phyloP scores from a whole-genome alignment of 371 early-diverging fungal species.

The Mucor indicus region DNA sequence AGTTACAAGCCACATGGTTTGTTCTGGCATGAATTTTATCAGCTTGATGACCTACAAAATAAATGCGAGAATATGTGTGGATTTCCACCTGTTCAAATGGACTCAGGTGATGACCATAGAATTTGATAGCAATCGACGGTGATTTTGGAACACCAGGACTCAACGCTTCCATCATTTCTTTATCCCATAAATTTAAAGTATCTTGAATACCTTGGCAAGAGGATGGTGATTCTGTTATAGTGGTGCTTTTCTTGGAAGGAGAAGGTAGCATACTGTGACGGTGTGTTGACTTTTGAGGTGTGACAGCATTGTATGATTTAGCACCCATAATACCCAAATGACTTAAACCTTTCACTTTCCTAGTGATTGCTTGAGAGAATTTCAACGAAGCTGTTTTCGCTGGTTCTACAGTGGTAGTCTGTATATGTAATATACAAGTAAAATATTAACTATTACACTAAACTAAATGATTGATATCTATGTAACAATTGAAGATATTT shows the following conservation, averaged over 20 bases:
- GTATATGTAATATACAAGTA: no score
- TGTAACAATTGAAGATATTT: no score
- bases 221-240: no score
- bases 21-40: slow-evolving; percentile 47
- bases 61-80: slow-evolving; percentile 68
- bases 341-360: slow-evolving; percentile 18
- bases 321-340: slow-evolving; percentile 16
- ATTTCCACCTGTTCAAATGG: slow-evolving; percentile 81
- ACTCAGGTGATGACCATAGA: slow-evolving; percentile 55
- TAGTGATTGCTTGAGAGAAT: no score
- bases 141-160: slow-evolving; percentile 28
- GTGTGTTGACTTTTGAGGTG: no score
- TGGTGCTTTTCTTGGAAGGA: no score
- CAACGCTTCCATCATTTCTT: slow-evolving; percentile 22
- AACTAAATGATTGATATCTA: no score
- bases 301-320: no score
- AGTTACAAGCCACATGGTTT: slow-evolving; percentile 49
- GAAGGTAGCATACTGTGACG: no score
- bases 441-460: no score
- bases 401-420: no score
- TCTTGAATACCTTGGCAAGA: slow-evolving; percentile 20
- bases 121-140: slow-evolving; percentile 28
- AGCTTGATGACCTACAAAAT: slow-evolving; percentile 75
- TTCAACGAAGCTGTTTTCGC: no score
- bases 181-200: slow-evolving; percentile 24